A percentile compares a stretch with the other conserved stretches of the same genome.
Evolutionary conservation across 345 rosid species (phyloP).

Genomic region (Brassica nigra): DNA sequence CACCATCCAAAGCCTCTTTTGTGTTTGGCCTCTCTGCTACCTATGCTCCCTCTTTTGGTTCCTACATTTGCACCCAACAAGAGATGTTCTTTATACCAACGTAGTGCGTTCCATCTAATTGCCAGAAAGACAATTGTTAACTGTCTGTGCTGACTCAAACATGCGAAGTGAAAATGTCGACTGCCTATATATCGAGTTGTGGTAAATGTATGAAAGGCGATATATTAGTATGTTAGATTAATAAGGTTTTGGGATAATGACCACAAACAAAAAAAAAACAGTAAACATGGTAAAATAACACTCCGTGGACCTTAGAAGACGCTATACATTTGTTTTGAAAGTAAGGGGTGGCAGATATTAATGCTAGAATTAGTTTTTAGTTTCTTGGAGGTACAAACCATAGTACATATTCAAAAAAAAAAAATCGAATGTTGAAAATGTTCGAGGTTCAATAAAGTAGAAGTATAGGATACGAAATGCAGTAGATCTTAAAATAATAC

Average conservation of each 20-base stretch:
- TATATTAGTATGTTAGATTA: background rate
- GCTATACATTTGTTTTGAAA: background rate
- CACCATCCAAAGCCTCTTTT: too few species aligned
- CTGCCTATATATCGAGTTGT: background rate
- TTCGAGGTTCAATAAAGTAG: conserved; percentile 34
- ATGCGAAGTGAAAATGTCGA: background rate
- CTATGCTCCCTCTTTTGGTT: too few species aligned
- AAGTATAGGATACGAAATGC: conserved; percentile 34
- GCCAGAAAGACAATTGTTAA: background rate
- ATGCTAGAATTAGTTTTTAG: background rate
- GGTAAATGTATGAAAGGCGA: background rate
- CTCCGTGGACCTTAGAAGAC: conserved; percentile 4
- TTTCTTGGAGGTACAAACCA: background rate
- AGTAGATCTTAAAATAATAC: conserved; percentile 26
- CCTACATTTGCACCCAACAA: too few species aligned
- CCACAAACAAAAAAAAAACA: background rate
- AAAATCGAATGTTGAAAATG: background rate
- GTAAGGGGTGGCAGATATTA: background rate
- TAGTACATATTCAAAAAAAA: background rate
- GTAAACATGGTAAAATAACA: background rate
- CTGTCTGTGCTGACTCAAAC: background rate
- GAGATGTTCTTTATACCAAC: background rate
- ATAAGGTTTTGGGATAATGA: background rate
- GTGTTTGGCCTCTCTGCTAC: too few species aligned
- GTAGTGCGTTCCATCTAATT: background rate